Evolutionary conservation across 73 alveolate species (phyloP).

Genomic region (Stentor roeselii): DNA sequence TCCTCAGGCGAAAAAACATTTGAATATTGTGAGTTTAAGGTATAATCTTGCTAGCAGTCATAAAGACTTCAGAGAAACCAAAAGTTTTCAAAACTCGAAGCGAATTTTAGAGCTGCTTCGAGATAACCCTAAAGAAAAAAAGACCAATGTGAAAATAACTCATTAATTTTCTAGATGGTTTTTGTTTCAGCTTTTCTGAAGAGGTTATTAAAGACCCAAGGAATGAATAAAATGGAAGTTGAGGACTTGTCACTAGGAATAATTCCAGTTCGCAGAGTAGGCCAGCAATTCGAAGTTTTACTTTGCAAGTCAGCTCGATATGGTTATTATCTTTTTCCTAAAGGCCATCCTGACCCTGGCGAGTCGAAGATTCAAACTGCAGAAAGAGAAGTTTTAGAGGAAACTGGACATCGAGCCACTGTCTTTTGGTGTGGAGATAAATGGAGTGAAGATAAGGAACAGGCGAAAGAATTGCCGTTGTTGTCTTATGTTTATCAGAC

Average conservation of each 20-base stretch:
- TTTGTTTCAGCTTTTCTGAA: too few relatives aligned
- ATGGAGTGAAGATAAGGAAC: background rate
- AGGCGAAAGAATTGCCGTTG: background rate
- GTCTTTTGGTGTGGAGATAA: background rate
- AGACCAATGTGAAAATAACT: too few relatives aligned
- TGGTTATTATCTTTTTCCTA: background rate
- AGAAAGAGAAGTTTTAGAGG: conserved; percentile 11
- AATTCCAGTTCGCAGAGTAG: background rate
- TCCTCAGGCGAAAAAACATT: background rate
- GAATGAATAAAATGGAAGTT: background rate
- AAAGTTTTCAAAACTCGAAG: background rate
- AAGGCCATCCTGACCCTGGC: conserved; percentile 11
- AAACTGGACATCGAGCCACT: conserved; percentile 1
- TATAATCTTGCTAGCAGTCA: background rate
- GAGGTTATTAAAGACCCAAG: too few relatives aligned
- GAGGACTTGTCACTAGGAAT: background rate
- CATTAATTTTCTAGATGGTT: too few relatives aligned
- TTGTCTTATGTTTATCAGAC: background rate
- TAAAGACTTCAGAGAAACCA: background rate
- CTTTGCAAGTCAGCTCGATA: background rate
- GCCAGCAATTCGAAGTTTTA: background rate
- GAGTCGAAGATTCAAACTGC: conserved; percentile 12
- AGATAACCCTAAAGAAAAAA: background rate
- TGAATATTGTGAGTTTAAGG: background rate
- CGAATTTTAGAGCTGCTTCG: background rate